Percentiles rank a stretch among this genome's conserved stretches.
Conservation (phyloP, 495 filamentous ascomycete species). For the Penicillium subrubescens region DNA sequence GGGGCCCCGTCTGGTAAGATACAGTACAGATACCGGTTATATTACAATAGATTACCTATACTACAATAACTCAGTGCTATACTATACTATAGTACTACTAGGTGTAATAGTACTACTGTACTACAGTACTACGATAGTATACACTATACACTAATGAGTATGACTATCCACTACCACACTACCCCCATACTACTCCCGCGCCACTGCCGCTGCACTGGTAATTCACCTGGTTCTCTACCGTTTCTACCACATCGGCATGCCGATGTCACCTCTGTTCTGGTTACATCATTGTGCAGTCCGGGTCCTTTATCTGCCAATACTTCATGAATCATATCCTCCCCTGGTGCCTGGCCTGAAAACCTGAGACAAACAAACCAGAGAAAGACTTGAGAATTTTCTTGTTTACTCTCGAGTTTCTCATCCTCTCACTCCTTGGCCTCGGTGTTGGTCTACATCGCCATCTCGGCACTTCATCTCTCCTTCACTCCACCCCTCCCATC, state of each 20-base stretch:
- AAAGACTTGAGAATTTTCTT: background rate
- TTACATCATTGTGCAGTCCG: conserved; percentile 30
- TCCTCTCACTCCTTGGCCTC: background rate
- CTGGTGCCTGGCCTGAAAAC: background rate
- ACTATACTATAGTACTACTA: background rate
- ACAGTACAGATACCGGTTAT: background rate
- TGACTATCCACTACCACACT: conserved; percentile 1
- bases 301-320: background rate
- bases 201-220: conserved; percentile 1
- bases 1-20: conserved; percentile 2
- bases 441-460: background rate
- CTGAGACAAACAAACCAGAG: background rate
- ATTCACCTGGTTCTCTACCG: background rate
- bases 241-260: conserved; percentile 32
- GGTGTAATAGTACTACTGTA: too few relatives aligned
- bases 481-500: background rate
- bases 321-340: background rate
- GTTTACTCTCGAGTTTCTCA: background rate
- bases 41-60: background rate
- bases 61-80: background rate
- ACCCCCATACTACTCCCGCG: background rate
- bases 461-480: background rate
- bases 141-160: background rate
- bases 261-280: conserved; percentile 26
- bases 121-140: too few relatives aligned